Percentiles rank a stretch among this genome's conserved stretches.
Conservation (phyloP, 768 basidiomycete genomes). For the Leccinum olivaceopallidum region DNA sequence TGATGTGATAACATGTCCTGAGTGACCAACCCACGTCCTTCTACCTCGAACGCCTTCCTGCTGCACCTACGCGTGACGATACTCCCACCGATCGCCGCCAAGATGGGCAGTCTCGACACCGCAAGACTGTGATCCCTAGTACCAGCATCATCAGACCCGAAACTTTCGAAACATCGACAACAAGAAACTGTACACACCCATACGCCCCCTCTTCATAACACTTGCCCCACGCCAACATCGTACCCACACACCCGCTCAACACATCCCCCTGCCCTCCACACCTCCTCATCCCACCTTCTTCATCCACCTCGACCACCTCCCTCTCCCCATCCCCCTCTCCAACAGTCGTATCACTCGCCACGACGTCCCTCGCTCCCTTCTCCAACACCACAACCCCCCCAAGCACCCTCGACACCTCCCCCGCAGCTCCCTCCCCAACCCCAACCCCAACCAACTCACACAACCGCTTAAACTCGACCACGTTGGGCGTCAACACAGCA, state of each 20-base stretch:
- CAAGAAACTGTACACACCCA: slow-evolving; percentile 46
- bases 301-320: slow-evolving; percentile 65
- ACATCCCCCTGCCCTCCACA: slow-evolving; percentile 98
- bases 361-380: slow-evolving; percentile 82
- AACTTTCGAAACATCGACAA: no score
- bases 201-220: slow-evolving; percentile 87
- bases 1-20: slow-evolving; percentile 70
- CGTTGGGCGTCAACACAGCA: slow-evolving; percentile 91
- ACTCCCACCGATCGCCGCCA: slow-evolving; percentile 85
- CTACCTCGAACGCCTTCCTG: slow-evolving; percentile 67
- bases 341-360: slow-evolving; percentile 69
- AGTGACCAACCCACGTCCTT: slow-evolving; percentile 81
- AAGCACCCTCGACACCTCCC: slow-evolving; percentile 66
- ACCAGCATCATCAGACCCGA: slow-evolving; percentile 3
- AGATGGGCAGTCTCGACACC: slow-evolving; percentile 68
- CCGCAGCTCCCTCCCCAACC: slow-evolving; percentile 52
- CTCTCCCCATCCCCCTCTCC: slow-evolving; percentile 47
- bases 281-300: slow-evolving; percentile 81
- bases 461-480: slow-evolving; percentile 88
- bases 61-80: slow-evolving; percentile 88
- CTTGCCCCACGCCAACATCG: slow-evolving; percentile 93
- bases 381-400: slow-evolving; percentile 90
- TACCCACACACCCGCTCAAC: slow-evolving; percentile 82
- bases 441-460: slow-evolving; percentile 70
- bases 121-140: slow-evolving; percentile 54